A percentile compares a stretch with the other conserved stretches of the same genome.
Evolutionary conservation across 1,284 basidiomycete species (phyloP).

Genomic region (Apiotrichum gracile): DNA sequence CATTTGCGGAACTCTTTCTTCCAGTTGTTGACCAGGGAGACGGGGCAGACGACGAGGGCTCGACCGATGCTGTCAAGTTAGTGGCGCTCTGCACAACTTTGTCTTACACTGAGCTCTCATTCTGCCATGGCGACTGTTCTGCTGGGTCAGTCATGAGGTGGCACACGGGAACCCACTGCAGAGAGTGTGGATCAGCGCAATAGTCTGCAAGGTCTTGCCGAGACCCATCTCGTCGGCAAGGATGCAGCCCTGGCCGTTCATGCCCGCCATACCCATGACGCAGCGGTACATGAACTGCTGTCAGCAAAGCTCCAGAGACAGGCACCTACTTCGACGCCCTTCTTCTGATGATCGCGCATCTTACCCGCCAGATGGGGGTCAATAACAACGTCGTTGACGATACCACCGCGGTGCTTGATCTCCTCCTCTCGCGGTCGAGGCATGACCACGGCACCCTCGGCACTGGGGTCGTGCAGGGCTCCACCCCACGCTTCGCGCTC

Average conservation of each 20-base stretch:
- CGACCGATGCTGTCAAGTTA: constrained; percentile 54
- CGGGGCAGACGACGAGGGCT: constrained; percentile 88
- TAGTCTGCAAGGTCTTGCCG: constrained; percentile 84
- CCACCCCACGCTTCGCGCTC: constrained; percentile 27
- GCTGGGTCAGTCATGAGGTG: constrained; percentile 4
- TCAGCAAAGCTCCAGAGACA: constrained; percentile 6
- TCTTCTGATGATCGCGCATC: constrained; percentile 83
- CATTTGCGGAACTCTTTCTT: constrained; percentile 92
- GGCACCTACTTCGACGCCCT: constrained; percentile 56
- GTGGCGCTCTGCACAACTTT: neutral
- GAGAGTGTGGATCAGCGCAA: constrained; percentile 79
- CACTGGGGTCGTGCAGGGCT: constrained; percentile 56
- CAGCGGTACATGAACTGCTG: constrained; percentile 84
- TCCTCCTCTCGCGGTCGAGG: constrained; percentile 66
- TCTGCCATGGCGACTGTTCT: constrained; percentile 72
- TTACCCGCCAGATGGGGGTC: constrained; percentile 75
- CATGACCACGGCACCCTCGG: constrained; percentile 78
- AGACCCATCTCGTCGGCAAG: constrained; percentile 97
- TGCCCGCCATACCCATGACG: constrained; percentile 86
- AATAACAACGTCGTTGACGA: constrained; percentile 79
- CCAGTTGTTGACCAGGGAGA: constrained; percentile 95
- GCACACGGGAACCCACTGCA: constrained; percentile 56
- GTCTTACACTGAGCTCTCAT: constrained; percentile 52
- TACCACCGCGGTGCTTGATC: constrained; percentile 56
- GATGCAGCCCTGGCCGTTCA: constrained; percentile 81